These are phyloP conservation scores for Xylariales sp. DNA, from an alignment of 2,329 filamentous ascomycete genomes.

Conservation along the genomic window DNA sequence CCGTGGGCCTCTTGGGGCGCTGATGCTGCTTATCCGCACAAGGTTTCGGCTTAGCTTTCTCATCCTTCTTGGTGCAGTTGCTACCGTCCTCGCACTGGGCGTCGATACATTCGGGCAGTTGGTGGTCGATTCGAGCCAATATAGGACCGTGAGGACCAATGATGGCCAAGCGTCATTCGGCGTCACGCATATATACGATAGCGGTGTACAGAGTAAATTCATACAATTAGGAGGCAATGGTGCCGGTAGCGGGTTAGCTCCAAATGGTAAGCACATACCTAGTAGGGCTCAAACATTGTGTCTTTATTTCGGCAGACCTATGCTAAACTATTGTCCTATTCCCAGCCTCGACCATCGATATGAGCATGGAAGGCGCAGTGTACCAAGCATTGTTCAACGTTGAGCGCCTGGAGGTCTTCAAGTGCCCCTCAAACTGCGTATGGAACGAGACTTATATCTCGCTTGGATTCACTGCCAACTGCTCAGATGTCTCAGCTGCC, in stretches of 20 bases:
- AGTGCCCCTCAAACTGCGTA: slow-evolving; percentile 11
- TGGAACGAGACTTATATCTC: slow-evolving; percentile 12
- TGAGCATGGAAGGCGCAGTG: slow-evolving; percentile 13
- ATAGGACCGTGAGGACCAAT: slow-evolving; percentile 5
- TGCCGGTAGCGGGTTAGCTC: too few relatives aligned
- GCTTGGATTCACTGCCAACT: slow-evolving; percentile 11
- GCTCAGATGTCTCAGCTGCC: slow-evolving; percentile 12
- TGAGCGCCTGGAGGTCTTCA: slow-evolving; percentile 6
- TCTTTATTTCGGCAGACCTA: too few relatives aligned
- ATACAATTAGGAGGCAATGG: too few relatives aligned
- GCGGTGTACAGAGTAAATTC: not conserved
- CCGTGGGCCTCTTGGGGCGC: slow-evolving; percentile 9
- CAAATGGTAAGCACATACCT: too few relatives aligned
- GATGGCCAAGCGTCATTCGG: slow-evolving; percentile 9
- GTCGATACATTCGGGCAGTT: slow-evolving; percentile 14
- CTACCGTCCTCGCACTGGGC: slow-evolving; percentile 7
- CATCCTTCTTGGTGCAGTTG: slow-evolving; percentile 8
- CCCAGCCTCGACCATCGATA: too few relatives aligned
- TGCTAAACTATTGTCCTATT: too few relatives aligned
- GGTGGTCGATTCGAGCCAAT: slow-evolving; percentile 6
- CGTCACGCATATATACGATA: slow-evolving; percentile 8
- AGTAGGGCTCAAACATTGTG: not conserved
- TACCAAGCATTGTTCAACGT: slow-evolving; percentile 13
- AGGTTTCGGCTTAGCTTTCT: slow-evolving; percentile 4
- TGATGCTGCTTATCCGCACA: slow-evolving; percentile 7